These are phyloP conservation scores for Aspergillus asperescens DNA, from an alignment of 495 filamentous ascomycete species.

Conservation along the genomic window DNA sequence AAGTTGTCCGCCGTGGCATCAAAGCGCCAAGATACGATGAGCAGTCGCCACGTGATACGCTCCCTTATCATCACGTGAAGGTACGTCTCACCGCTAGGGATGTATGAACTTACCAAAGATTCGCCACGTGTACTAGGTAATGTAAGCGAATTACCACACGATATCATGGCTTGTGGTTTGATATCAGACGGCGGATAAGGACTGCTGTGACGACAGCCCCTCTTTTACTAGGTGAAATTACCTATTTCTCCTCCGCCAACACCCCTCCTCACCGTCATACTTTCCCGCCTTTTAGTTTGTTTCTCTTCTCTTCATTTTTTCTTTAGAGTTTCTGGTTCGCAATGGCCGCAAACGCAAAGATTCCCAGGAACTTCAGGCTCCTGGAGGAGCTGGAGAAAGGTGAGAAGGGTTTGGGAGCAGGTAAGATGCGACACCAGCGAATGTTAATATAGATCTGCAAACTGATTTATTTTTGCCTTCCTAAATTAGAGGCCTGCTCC, in stretches of 20 bases:
- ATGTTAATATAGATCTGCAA: neutral
- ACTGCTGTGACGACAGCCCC: conserved; percentile 17
- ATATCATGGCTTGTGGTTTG: too few relatives aligned
- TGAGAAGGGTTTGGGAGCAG: conserved; percentile 93
- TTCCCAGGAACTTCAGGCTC: conserved; percentile 92
- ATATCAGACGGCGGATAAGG: conserved; percentile 3
- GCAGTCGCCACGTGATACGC: conserved; percentile 35
- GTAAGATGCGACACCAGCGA: conserved; percentile 39
- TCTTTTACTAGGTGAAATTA: conserved; percentile 22
- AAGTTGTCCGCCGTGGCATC: conserved; percentile 28
- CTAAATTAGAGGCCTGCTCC: conserved; percentile 80
- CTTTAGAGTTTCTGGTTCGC: conserved; percentile 13
- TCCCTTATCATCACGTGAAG: conserved; percentile 24
- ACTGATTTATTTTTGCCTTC: conserved; percentile 7
- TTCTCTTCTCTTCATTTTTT: conserved; percentile 2
- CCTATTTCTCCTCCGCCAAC: conserved; percentile 18
- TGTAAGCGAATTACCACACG: conserved; percentile 3
- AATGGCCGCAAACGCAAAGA: conserved; percentile 82
- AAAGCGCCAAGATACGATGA: conserved; percentile 32
- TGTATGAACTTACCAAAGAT: neutral
- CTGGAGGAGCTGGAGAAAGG: conserved; percentile 98
- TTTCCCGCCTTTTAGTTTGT: neutral
- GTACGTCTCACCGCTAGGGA: conserved; percentile 1
- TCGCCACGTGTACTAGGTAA: neutral
- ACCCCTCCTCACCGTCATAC: neutral